Evolutionary conservation across 495 filamentous ascomycete species (phyloP), one percentile per base, ranked within the genome.

Genomic region (Hypoxylon trugodes): DNA sequence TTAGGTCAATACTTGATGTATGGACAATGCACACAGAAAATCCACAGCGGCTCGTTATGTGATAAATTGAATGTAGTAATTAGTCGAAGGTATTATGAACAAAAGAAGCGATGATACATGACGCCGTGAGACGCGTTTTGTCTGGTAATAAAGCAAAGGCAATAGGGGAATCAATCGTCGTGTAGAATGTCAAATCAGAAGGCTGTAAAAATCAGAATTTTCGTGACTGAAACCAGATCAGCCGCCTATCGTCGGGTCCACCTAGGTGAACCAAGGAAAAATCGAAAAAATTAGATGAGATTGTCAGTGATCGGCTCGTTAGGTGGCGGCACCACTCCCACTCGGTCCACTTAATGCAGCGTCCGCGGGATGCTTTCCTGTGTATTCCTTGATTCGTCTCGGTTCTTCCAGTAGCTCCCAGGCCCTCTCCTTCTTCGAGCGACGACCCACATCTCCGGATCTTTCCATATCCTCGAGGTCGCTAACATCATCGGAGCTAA

Each of bases 401-500:
- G 78, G 78, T 22, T 80, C 71, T 54, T 75, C 71, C 9, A 81
- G 37, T 2, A 74, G 67, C n/a, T 79, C 79, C 64, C 72, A 78
- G 15, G 69, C 80, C 56, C 68, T 76, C 66, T 81, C 76, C 66
- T 68, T 78, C 60, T 75, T 77, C 35, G 74, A 78, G 69, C 65
- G 77, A n/a, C 72, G 61, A 7, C 66, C 69, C 32, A 10, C 35
- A 3, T 55, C 67, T 6, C 65, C 70, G 9, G 71, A 64, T 26
- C 41, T 51, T 22, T 66, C 82, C 75, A 75, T 78, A 73, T 84
- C 82, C 43, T 88, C 83, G 21, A 96, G 74, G 50, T 88, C 84
- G 38, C 91, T 89, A 68, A 93, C 86, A 43, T 94, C 92, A 37
- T 85, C 87, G 47, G 87, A 91, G 41, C 88, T 90, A 32, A 93